Base-by-base conservation (phyloP, 176 grass and related monocot genomes). In the Eremochloa ophiuroides region DNA sequence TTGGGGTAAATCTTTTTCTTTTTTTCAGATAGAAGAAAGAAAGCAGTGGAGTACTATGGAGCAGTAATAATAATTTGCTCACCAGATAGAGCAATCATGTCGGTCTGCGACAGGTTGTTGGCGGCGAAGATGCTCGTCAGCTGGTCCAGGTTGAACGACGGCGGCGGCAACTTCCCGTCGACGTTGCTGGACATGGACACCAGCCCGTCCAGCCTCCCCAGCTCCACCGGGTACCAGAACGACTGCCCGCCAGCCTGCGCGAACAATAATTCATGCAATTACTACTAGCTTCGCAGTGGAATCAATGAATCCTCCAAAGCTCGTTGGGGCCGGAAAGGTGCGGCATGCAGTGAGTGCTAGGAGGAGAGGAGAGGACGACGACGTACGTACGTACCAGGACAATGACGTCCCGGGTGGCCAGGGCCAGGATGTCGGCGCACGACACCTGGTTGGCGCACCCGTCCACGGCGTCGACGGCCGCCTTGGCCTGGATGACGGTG, bases 31-130 rank as follows among this genome's bases (percentile, higher is more conserved):
- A 26, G 9, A 47, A 30, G 1, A 34, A 28, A 10, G 11, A 29
- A 42, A 16, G 29, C 23, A 9, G 10, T 8, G 55, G 55, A 59
- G 55, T 56, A 20, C 0, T 42, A 62, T n/a, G 62, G 42, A 42
- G 44, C 20, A 71, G 65, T 58, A 64, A 75, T 77, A 33, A 62
- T 68, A 56, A 75, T 62, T 23, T 38, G 66, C 60, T 90, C 86
- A 93, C 95, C 95, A 27, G 92, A 98, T 40, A 98, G 58, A 73
- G 92, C 90, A 7, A 98, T 89, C 95, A 98, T 94, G 82, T 98
- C 95, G 37, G 33, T 22, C 77, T 87, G 90, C n/a, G 95, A 94
- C 41, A 98, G 88, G 48, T 87, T 91, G 69, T 98, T 98, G 11
- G 53, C 71, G 82, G 92, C 90, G 83, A 98, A 98, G 9, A 98